phyloP scores from a whole-genome alignment of 805 yeast genomes.

The Metahyphopichia silvanorum region DNA sequence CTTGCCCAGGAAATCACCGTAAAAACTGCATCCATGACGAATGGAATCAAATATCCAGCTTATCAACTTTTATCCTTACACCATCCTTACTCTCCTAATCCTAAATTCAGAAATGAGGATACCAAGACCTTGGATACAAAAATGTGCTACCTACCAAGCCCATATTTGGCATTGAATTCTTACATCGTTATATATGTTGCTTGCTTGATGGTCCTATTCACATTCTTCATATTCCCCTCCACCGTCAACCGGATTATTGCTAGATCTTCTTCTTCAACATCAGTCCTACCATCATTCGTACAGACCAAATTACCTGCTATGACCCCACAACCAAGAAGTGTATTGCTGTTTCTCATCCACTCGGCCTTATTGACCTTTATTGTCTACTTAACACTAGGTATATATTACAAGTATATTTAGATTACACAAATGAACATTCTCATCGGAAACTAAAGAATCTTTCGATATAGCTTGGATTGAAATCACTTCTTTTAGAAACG shows the following conservation, averaged over 20 bases:
- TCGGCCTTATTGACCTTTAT: conserved; percentile 1
- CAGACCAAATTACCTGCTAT: too few relatives aligned
- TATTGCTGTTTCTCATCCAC: too few relatives aligned
- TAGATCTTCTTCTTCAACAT: background rate
- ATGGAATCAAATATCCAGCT: conserved; percentile 85
- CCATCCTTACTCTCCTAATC: conserved; percentile 33
- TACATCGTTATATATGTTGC: conserved; percentile 4
- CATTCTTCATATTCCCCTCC: conserved; percentile 18
- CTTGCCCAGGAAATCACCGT: conserved; percentile 76
- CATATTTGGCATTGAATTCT: conserved; percentile 27
- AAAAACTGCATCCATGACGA: conserved; percentile 88
- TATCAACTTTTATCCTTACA: conserved; percentile 73
- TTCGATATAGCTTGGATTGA: conserved; percentile 51
- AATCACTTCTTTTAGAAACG: conserved; percentile 68
- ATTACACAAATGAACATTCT: background rate
- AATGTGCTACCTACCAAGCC: conserved; percentile 57
- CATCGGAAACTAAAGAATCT: conserved; percentile 38
- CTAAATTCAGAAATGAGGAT: conserved; percentile 1
- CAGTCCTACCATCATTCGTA: too few relatives aligned
- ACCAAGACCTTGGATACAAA: conserved; percentile 33
- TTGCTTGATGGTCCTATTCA: background rate
- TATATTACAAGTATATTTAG: conserved; percentile 6
- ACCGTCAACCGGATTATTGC: conserved; percentile 14
- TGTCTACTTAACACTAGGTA: conserved; percentile 6
- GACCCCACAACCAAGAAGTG: too few relatives aligned